Percentiles rank a stretch among this genome's conserved stretches.
phyloP scores from a whole-genome alignment of 768 basidiomycete genomes.

The Daedalea quercina region DNA sequence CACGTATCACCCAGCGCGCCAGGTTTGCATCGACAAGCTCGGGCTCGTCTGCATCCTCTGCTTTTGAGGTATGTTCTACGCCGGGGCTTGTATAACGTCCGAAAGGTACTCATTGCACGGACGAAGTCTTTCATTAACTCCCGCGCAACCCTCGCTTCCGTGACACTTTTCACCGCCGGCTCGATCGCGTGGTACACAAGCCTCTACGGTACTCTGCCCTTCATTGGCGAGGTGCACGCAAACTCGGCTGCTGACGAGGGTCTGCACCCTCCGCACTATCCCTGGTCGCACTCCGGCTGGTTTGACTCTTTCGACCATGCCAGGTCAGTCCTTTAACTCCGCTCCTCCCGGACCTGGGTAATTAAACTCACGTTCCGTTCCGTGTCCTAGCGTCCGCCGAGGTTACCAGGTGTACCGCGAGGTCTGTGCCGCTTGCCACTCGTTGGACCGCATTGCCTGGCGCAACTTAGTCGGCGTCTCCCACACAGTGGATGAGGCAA shows the following conservation, averaged over 20 bases:
- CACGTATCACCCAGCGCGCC: slow-evolving; percentile 37
- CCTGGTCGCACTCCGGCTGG: slow-evolving; percentile 86
- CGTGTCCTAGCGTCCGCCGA: slow-evolving; percentile 70
- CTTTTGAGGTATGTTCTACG: slow-evolving; percentile 54
- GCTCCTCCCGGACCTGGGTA: slow-evolving; percentile 9
- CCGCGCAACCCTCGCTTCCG: slow-evolving; percentile 67
- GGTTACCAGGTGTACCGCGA: slow-evolving; percentile 98
- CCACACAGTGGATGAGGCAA: slow-evolving; percentile 87
- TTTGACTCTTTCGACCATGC: slow-evolving; percentile 96
- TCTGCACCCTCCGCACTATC: slow-evolving; percentile 79
- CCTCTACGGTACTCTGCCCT: slow-evolving; percentile 84
- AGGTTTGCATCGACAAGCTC: slow-evolving; percentile 63
- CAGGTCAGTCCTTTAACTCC: slow-evolving; percentile 49
- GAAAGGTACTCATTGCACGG: background rate
- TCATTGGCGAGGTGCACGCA: slow-evolving; percentile 88
- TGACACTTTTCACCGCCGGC: slow-evolving; percentile 73
- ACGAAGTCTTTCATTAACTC: slow-evolving; percentile 60
- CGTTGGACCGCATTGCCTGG: slow-evolving; percentile 98
- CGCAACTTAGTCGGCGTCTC: slow-evolving; percentile 98
- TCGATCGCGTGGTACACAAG: slow-evolving; percentile 96
- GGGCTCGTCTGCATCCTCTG: slow-evolving; percentile 40
- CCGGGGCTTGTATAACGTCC: background rate
- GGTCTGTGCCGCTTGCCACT: slow-evolving; percentile 98
- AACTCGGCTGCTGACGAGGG: slow-evolving; percentile 92
- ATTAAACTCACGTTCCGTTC: slow-evolving; percentile 3